Evolutionary conservation across 164 flowering plant species (phyloP).

Genomic region (Piper betle): DNA sequence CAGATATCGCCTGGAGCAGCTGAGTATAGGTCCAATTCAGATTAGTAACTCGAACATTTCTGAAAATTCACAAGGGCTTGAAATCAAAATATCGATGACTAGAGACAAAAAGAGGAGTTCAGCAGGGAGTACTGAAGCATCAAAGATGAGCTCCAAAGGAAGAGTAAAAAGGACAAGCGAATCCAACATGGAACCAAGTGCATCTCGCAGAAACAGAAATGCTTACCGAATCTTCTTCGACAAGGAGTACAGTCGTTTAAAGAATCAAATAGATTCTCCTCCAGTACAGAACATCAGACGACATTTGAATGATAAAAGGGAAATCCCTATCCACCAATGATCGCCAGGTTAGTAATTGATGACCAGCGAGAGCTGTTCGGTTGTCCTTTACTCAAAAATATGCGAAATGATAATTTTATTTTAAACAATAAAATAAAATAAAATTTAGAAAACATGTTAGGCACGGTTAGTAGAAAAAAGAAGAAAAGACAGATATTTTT

Average conservation of each 20-base stretch:
- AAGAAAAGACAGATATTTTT: too few species aligned
- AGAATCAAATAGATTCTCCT: slow-evolving; percentile 16
- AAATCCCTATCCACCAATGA: neutral
- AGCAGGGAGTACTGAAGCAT: neutral
- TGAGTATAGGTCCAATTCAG: neutral
- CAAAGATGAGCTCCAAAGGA: neutral
- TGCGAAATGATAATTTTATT: neutral
- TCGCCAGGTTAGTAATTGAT: neutral
- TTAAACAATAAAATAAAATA: too few species aligned
- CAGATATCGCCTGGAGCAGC: neutral
- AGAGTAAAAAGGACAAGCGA: slow-evolving; percentile 3
- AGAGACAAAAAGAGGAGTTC: neutral
- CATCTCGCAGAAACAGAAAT: slow-evolving; percentile 14
- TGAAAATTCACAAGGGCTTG: neutral
- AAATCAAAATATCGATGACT: neutral
- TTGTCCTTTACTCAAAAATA: too few species aligned
- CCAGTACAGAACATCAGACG: neutral
- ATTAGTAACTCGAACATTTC: neutral
- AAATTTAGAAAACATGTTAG: too few species aligned
- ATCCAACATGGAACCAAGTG: slow-evolving; percentile 11
- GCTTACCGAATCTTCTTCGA: slow-evolving; percentile 22
- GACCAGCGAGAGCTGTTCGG: neutral
- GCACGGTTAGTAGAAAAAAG: too few species aligned
- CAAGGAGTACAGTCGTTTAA: slow-evolving; percentile 19
- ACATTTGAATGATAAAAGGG: neutral